Percentiles rank a stretch among this genome's conserved stretches.
These are phyloP conservation scores for Sporothrix curviconia DNA, from an alignment of 2,329 filamentous ascomycete species.

Conservation along the genomic window DNA sequence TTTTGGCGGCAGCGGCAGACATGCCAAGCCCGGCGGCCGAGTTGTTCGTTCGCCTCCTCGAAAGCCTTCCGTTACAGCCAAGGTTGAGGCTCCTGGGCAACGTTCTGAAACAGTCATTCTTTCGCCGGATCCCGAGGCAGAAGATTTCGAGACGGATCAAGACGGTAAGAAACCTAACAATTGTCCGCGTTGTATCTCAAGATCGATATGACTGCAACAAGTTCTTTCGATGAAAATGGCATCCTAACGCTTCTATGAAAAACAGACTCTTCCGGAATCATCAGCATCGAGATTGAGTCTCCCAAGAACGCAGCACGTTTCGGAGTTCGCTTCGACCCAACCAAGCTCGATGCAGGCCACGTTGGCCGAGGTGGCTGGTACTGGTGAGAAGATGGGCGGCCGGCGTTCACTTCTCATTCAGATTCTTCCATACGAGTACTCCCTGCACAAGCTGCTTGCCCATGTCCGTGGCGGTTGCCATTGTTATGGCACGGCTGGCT, in stretches of 20 bases:
- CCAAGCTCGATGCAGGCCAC: slow-evolving; percentile 1
- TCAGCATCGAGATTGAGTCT: not conserved
- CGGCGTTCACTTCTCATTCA: slow-evolving; percentile 17
- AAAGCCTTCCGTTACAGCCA: no score
- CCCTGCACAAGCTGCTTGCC: slow-evolving; percentile 13
- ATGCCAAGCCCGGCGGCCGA: no score
- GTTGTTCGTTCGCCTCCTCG: no score
- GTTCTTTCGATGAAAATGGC: not conserved
- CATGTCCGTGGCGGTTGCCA: slow-evolving; percentile 15
- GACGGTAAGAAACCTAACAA: no score
- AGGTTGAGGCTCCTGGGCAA: no score
- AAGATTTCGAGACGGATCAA: no score
- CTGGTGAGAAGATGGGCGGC: not conserved
- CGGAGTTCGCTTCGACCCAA: slow-evolving; percentile 13
- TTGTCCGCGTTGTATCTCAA: no score
- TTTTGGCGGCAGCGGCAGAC: no score
- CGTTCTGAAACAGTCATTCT: no score
- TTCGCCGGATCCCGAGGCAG: no score
- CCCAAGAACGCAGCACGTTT: slow-evolving; percentile 10
- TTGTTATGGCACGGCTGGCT: slow-evolving; percentile 10
- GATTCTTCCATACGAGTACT: slow-evolving; percentile 10
- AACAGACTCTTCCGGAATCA: slow-evolving; percentile 7
- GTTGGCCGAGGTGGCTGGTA: not conserved
- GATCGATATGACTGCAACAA: no score
- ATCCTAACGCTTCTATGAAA: slow-evolving; percentile 1